Base-by-base conservation (phyloP, 306 rosid genomes). In the Quercus bicolor region DNA sequence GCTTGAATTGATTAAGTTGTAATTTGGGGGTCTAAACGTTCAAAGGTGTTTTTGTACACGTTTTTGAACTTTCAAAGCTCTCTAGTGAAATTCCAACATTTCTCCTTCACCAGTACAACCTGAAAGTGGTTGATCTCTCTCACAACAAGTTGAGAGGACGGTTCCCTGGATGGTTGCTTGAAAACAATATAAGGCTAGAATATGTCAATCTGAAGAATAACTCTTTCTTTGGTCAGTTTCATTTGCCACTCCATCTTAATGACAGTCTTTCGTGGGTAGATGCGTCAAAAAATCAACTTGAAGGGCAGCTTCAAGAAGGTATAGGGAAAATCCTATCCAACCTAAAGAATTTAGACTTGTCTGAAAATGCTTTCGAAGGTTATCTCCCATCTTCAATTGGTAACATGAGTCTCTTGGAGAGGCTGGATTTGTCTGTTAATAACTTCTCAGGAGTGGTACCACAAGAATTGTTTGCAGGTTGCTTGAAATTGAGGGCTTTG, bases 291-390 rank as follows among this genome's bases (percentile, higher is more conserved):
- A 76, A 64, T 6, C 18, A 21, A 6, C 12, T 76, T 1, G 55
- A 11, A 48, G 73, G 79, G 20, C 60, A 18, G 21, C 53, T 76
- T 8, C 79, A 70, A 5, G 60, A 24, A 5, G 5, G 52, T 20
- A 26, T 76, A 10, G 74, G 74, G 55, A 33, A 34, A 0, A 56
- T 76, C 12, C 57, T 28, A 18, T 6, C 33, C 11, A 2, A 64
- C n/a, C 5, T 76, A 18, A 0, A 1, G 9, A 0, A 0, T 31
- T 16, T 76, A 18, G 19, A 29, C 29, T 2, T 51, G 18, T 64
- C 73, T 19, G 2, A 1, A 31, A 76, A 76, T 64, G 9, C 5
- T 28, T 76, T 76, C 51, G 33, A 76, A 64, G 79, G 79, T 18
- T 26, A 24, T 76, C 61, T 51, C 9, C 79, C 73, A 4, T 52